Evolutionary conservation across 2,329 filamentous ascomycete species (phyloP), one percentile per base, ranked within the genome.

Genomic region (Pseudogymnoascus sp.): DNA sequence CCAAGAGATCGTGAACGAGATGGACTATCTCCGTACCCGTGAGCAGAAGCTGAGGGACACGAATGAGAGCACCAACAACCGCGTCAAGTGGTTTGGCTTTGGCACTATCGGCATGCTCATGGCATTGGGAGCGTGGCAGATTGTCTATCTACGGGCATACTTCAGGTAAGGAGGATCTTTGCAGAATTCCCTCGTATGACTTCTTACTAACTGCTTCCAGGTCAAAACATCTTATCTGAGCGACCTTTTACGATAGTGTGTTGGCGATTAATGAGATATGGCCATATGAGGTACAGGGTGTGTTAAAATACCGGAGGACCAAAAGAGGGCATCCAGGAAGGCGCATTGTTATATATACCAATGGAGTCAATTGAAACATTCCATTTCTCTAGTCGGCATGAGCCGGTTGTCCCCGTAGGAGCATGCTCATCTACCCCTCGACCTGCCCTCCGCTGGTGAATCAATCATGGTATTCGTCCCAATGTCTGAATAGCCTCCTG

Each of bases 31-130:
- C 71, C 86, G 95, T 68, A 72, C 77, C 40, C 86, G 95, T 71
- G 95, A 99, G 82, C 92, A 96, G 84, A 96, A 91, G 82, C 84
- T 99, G 71, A 84, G 95, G 75, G 93, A 99, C 79, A 99, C 95
- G 70, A 99, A 99, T 78, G 95, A 99, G 88, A 98, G 93, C 82
- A 99, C 95, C 69, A 99, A 99, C 79, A 95, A 90, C 79, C 86
- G 95, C 65, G 95, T 99, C 73, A 99, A 98, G 82, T 98, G 91
- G 92, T 99, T 99, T 78, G 93, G 93, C 59, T 87, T 97, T 75
- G 86, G 88, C 68, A 98, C 93, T 28, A 98, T 96, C 79, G 89
- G 91, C 66, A 88, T 97, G 82, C 80, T 99, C 70, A 82, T 97
- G 69, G 90, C 85, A 35, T 81, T 99, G 70, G 96, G 95, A 76